Evolutionary conservation across 1,139 yeast genomes (phyloP).

Genomic region (Waltiozyma sp.): DNA sequence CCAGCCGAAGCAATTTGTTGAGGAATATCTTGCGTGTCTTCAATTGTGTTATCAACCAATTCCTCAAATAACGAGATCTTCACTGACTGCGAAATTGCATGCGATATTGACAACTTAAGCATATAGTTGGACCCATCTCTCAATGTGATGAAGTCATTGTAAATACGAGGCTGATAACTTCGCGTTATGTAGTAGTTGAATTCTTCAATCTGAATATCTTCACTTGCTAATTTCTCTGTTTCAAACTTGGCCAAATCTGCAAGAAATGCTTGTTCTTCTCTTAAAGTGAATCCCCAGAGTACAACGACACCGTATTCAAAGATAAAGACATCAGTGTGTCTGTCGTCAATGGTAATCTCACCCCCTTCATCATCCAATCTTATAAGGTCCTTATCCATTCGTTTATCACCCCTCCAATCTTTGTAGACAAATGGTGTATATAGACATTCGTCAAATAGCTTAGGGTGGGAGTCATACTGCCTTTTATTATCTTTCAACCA

Average conservation of each 20-base stretch:
- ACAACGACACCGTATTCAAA: conserved; percentile 94
- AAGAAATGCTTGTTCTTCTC: conserved; percentile 76
- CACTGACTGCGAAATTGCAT: conserved; percentile 86
- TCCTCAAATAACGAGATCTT: conserved; percentile 92
- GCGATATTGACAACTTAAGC: conserved; percentile 81
- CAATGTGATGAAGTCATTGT: conserved; percentile 86
- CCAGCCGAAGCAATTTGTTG: conserved; percentile 92
- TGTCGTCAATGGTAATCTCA: conserved; percentile 70
- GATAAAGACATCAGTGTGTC: conserved; percentile 66
- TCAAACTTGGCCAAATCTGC: conserved; percentile 81
- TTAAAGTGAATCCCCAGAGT: conserved; percentile 84
- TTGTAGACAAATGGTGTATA: conserved; percentile 83
- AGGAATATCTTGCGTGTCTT: conserved; percentile 93
- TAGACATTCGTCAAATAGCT: conserved; percentile 84
- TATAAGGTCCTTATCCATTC: conserved; percentile 40
- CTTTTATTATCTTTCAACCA: conserved; percentile 78
- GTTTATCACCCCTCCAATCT: conserved; percentile 54
- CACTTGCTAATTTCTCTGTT: conserved; percentile 78
- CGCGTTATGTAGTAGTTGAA: conserved; percentile 89
- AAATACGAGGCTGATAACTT: conserved; percentile 88
- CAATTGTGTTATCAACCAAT: conserved; percentile 88
- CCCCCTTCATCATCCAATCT: conserved; percentile 91
- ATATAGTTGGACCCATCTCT: conserved; percentile 86
- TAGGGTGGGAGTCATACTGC: conserved; percentile 69
- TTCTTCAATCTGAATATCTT: conserved; percentile 89